A percentile compares a stretch with the other conserved stretches of the same genome.
Evolutionary conservation across 768 basidiomycete genomes (phyloP).

Genomic region (Kockovaella imperatae): DNA sequence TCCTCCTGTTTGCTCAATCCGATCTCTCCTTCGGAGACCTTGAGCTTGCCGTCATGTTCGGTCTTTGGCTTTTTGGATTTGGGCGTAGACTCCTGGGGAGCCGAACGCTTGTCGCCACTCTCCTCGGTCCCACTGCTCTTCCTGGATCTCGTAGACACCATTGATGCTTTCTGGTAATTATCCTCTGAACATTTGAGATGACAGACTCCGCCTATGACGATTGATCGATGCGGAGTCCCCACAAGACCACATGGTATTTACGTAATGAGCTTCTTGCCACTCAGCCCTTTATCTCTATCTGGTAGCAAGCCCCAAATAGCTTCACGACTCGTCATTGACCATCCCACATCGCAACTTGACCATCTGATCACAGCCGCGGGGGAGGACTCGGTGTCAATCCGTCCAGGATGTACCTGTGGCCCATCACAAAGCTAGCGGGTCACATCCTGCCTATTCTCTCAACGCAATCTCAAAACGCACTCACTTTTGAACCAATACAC

Average conservation of each 20-base stretch:
- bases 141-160: slow-evolving; percentile 6
- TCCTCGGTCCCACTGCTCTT: background rate
- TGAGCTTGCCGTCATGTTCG: slow-evolving; percentile 15
- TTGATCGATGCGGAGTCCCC: too few species aligned
- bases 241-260: too few species aligned
- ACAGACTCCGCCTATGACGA: too few species aligned
- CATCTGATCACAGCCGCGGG: too few species aligned
- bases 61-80: slow-evolving; percentile 13
- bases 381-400: too few species aligned
- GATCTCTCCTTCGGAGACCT: slow-evolving; percentile 20
- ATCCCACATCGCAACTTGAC: too few species aligned
- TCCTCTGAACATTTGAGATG: too few species aligned
- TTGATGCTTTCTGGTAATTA: background rate
- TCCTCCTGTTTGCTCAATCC: slow-evolving; percentile 7
- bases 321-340: too few species aligned
- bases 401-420: too few species aligned
- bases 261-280: too few species aligned
- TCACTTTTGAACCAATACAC: slow-evolving; percentile 38
- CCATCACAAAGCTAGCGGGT: slow-evolving; percentile 21
- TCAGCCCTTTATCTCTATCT: too few species aligned
- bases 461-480: slow-evolving; percentile 1
- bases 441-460: slow-evolving; percentile 20
- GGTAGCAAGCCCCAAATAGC: too few species aligned
- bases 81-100: background rate
- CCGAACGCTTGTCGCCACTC: background rate